phyloP scores from a whole-genome alignment of 225 moss, liverwort and hornwort genomes.

The Pleurozium schreberi region DNA sequence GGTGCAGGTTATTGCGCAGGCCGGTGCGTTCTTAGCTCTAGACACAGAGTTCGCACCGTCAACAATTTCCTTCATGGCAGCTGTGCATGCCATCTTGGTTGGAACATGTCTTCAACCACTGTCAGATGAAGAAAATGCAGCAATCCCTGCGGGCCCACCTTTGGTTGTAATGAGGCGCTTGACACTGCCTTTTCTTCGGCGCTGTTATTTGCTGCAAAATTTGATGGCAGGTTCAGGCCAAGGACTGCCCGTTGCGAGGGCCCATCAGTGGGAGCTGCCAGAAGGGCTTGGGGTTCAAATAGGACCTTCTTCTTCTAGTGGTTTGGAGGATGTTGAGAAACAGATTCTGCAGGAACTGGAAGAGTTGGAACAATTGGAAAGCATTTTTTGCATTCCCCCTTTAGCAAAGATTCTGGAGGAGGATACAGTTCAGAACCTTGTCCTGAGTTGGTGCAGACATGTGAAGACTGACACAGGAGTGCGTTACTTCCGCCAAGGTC shows the following conservation, averaged over 20 bases:
- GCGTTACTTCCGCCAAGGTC: slow-evolving; percentile 42
- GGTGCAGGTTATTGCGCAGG: slow-evolving; percentile 50
- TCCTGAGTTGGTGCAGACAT: slow-evolving; percentile 74
- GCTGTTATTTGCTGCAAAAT: slow-evolving; percentile 67
- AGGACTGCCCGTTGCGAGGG: slow-evolving; percentile 69
- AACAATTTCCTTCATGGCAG: slow-evolving; percentile 43
- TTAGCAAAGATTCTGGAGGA: slow-evolving; percentile 53
- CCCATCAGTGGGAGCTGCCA: slow-evolving; percentile 84
- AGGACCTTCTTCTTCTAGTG: slow-evolving; percentile 12
- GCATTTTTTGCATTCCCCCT: slow-evolving; percentile 55
- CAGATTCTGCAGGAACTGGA: slow-evolving; percentile 49
- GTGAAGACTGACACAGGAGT: slow-evolving; percentile 51
- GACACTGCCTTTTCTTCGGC: slow-evolving; percentile 78
- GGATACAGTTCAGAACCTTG: slow-evolving; percentile 42
- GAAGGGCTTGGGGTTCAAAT: slow-evolving; percentile 31
- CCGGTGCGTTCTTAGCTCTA: slow-evolving; percentile 41
- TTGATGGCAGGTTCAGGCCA: slow-evolving; percentile 64
- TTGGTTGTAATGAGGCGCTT: slow-evolving; percentile 58
- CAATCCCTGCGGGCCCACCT: slow-evolving; percentile 38
- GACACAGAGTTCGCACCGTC: slow-evolving; percentile 49
- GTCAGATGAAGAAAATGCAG: slow-evolving; percentile 28
- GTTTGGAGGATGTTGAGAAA: slow-evolving; percentile 30
- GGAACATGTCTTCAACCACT: slow-evolving; percentile 45
- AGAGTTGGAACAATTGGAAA: slow-evolving; percentile 78
- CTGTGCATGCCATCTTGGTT: slow-evolving; percentile 42